phyloP scores from a whole-genome alignment of 208 protist genomes.

The Leishmania martiniquensis region DNA sequence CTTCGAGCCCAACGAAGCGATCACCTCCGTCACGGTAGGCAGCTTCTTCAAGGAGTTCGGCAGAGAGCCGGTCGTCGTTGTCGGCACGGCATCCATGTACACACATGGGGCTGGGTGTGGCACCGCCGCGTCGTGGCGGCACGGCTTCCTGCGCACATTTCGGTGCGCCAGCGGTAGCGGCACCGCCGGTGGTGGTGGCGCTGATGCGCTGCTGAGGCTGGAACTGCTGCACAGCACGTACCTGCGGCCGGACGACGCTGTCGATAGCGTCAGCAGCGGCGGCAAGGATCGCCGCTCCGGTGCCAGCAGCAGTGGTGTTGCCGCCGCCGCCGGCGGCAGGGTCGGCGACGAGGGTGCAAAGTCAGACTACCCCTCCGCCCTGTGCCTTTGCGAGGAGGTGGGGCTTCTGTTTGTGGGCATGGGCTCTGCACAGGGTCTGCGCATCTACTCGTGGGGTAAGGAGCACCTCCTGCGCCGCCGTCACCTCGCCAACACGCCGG shows the following conservation, averaged over 20 bases:
- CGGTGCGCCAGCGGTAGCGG: conserved; percentile 36
- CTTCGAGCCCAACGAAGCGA: conserved; percentile 68
- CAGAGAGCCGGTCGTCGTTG: conserved; percentile 70
- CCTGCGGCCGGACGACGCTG: conserved; percentile 30
- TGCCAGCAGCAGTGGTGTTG: background rate
- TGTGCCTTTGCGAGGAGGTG: conserved; percentile 76
- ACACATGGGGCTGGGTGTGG: conserved; percentile 77
- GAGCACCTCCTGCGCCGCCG: conserved; percentile 70
- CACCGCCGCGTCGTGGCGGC: conserved; percentile 41
- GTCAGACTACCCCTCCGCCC: conserved; percentile 67
- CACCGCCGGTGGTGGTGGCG: background rate
- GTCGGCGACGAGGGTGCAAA: background rate
- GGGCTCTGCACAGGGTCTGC: conserved; percentile 58
- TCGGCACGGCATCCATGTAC: conserved; percentile 58
- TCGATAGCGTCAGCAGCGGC: background rate
- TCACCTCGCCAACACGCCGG: conserved; percentile 60
- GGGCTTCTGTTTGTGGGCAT: conserved; percentile 83
- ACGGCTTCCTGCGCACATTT: conserved; percentile 72
- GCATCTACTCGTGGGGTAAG: conserved; percentile 78
- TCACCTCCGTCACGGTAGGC: conserved; percentile 60
- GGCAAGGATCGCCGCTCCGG: conserved; percentile 8
- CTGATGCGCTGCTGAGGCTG: conserved; percentile 35
- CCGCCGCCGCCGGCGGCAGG: conserved; percentile 1
- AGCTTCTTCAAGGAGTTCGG: conserved; percentile 78
- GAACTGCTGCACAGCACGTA: conserved; percentile 75